Evolutionary conservation across 768 basidiomycete species (phyloP).

Genomic region (Royoungia palumana): DNA sequence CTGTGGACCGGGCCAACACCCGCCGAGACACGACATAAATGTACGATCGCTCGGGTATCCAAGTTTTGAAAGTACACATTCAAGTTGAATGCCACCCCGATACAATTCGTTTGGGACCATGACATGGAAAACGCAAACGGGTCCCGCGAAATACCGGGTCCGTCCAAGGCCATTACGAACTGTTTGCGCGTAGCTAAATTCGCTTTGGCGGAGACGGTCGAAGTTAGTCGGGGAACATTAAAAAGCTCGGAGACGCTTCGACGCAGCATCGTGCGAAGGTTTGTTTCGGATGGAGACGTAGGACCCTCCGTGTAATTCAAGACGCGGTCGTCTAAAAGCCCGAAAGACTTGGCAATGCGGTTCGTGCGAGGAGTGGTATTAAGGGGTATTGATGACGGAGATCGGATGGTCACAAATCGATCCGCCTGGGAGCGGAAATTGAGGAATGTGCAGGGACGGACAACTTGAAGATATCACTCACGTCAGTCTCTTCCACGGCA

Average conservation of each 20-base stretch:
- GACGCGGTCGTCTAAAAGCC: slow-evolving; percentile 53
- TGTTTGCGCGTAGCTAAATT: slow-evolving; percentile 54
- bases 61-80: slow-evolving; percentile 65
- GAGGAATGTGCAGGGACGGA: background rate
- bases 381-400: slow-evolving; percentile 50
- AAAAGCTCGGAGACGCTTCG: slow-evolving; percentile 53
- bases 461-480: slow-evolving; percentile 17
- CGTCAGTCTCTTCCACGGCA: slow-evolving; percentile 26
- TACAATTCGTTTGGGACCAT: slow-evolving; percentile 58
- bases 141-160: slow-evolving; percentile 55
- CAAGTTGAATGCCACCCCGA: slow-evolving; percentile 58
- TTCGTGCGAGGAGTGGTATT: slow-evolving; percentile 64
- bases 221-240: slow-evolving; percentile 24
- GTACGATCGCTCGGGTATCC: slow-evolving; percentile 49
- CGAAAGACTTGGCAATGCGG: slow-evolving; percentile 61
- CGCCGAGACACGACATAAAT: slow-evolving; percentile 42
- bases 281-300: slow-evolving; percentile 33
- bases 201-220: slow-evolving; percentile 51
- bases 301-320: slow-evolving; percentile 48
- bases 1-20: slow-evolving; percentile 39
- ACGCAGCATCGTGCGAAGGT: slow-evolving; percentile 47
- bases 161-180: slow-evolving; percentile 59
- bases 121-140: slow-evolving; percentile 55
- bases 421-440: slow-evolving; percentile 42
- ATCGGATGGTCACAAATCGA: slow-evolving; percentile 56